A percentile compares a stretch with the other conserved stretches of the same genome.
Conservation (phyloP, 2,329 filamentous ascomycete genomes). For the Fusarium scirpi region DNA sequence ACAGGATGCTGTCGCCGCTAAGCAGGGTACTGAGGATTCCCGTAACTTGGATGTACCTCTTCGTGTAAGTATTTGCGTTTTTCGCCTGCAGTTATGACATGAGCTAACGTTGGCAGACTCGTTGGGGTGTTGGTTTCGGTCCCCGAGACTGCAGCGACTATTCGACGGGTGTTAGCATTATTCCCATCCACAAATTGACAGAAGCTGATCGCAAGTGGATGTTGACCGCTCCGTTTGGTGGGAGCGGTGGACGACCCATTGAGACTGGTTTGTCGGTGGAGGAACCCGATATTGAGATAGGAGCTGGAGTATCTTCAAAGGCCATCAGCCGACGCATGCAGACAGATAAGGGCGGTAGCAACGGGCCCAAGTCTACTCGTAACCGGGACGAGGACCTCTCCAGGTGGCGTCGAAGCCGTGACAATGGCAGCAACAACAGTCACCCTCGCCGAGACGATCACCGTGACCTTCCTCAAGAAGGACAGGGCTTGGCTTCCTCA, state of each 20-base stretch:
- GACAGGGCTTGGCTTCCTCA: slow-evolving; percentile 43
- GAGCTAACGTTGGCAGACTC: slow-evolving; percentile 69
- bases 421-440: slow-evolving; percentile 44
- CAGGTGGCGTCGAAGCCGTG: slow-evolving; percentile 51
- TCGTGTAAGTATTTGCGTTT: slow-evolving; percentile 65
- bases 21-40: slow-evolving; percentile 86
- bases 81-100: slow-evolving; percentile 30
- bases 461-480: slow-evolving; percentile 39
- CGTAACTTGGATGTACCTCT: slow-evolving; percentile 79
- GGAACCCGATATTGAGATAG: slow-evolving; percentile 98
- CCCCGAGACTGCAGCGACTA: slow-evolving; percentile 98
- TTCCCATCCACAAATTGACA: slow-evolving; percentile 91
- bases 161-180: slow-evolving; percentile 88
- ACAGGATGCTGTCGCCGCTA: slow-evolving; percentile 83
- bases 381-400: slow-evolving; percentile 55
- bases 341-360: slow-evolving; percentile 73
- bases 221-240: slow-evolving; percentile 91
- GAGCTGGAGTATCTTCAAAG: slow-evolving; percentile 96
- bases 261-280: slow-evolving; percentile 89
- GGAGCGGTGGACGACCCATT: slow-evolving; percentile 85
- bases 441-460: slow-evolving; percentile 41
- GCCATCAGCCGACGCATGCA: slow-evolving; percentile 78
- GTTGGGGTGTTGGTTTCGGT: slow-evolving; percentile 98
- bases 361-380: slow-evolving; percentile 73
- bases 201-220: slow-evolving; percentile 99